Conservation (phyloP, 2,329 filamentous ascomycete species). For the Neofusicoccum parvum region DNA sequence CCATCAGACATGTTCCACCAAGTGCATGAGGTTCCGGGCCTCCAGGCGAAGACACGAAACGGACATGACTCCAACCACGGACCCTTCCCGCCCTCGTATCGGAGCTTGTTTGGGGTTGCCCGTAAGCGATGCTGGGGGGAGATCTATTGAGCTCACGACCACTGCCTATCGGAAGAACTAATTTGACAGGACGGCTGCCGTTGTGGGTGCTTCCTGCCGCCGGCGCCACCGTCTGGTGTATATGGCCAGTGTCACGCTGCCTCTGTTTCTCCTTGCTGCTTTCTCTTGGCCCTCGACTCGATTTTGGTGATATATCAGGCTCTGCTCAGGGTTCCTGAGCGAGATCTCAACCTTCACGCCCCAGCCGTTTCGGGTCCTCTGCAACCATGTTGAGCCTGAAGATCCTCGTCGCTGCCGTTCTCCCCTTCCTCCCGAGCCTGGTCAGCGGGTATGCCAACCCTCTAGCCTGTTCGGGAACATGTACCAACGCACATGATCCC, state of each 20-base stretch:
- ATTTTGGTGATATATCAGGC: background rate
- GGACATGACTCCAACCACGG: slow-evolving; percentile 4
- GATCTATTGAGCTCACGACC: background rate
- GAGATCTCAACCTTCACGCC: background rate
- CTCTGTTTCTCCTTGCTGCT: background rate
- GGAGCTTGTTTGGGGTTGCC: background rate
- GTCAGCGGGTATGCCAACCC: slow-evolving; percentile 42
- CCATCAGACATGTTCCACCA: slow-evolving; percentile 16
- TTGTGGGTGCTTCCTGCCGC: background rate
- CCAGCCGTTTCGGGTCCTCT: background rate
- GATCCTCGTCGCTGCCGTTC: background rate
- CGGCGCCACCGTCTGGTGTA: slow-evolving; percentile 3
- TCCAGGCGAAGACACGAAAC: slow-evolving; percentile 5
- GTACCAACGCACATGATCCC: slow-evolving; percentile 53
- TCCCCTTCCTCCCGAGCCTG: background rate
- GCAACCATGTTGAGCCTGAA: slow-evolving; percentile 6
- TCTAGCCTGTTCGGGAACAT: slow-evolving; percentile 43
- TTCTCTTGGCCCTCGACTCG: background rate
- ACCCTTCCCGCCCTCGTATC: slow-evolving; percentile 4
- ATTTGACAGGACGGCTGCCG: background rate
- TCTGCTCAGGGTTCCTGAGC: background rate
- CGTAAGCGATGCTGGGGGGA: background rate
- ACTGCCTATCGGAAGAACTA: background rate
- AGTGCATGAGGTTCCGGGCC: slow-evolving; percentile 1
- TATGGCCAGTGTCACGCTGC: background rate